Conservation (phyloP, 805 yeast genomes). For the Lipomyces spencermartinsiae region DNA sequence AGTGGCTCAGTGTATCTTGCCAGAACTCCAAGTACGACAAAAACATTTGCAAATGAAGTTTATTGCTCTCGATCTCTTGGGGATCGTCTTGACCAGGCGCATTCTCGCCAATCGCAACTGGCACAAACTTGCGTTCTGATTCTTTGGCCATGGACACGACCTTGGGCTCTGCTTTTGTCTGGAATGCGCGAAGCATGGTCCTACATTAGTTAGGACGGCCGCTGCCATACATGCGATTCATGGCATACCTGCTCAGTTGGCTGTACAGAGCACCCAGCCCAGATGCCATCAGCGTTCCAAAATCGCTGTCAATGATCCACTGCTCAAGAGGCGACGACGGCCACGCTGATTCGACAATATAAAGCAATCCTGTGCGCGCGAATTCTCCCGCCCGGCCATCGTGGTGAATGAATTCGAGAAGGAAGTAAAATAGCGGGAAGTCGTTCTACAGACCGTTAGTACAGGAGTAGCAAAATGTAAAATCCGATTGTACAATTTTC, state of each 20-base stretch:
- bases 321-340: slow-evolving; percentile 36
- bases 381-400: slow-evolving; percentile 43
- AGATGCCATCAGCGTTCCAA: slow-evolving; percentile 44
- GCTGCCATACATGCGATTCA: neutral
- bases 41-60: slow-evolving; percentile 36
- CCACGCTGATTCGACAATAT: slow-evolving; percentile 40
- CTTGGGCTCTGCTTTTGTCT: slow-evolving; percentile 36
- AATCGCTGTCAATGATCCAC: slow-evolving; percentile 43
- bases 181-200: slow-evolving; percentile 32
- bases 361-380: slow-evolving; percentile 42
- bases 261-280: slow-evolving; percentile 45
- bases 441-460: slow-evolving; percentile 14
- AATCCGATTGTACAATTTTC: neutral
- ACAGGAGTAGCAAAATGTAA: neutral
- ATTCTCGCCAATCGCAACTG: slow-evolving; percentile 12
- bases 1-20: slow-evolving; percentile 42
- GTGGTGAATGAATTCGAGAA: slow-evolving; percentile 41
- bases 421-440: slow-evolving; percentile 42
- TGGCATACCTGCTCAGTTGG: slow-evolving; percentile 37
- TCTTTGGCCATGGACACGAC: slow-evolving; percentile 37
- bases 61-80: slow-evolving; percentile 20
- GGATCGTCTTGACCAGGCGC: slow-evolving; percentile 21
- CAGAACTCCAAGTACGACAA: slow-evolving; percentile 42
- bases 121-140: slow-evolving; percentile 29
- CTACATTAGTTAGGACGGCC: slow-evolving; percentile 8